phyloP scores from a whole-genome alignment of 345 rosid species.

The Triadica sebifera region DNA sequence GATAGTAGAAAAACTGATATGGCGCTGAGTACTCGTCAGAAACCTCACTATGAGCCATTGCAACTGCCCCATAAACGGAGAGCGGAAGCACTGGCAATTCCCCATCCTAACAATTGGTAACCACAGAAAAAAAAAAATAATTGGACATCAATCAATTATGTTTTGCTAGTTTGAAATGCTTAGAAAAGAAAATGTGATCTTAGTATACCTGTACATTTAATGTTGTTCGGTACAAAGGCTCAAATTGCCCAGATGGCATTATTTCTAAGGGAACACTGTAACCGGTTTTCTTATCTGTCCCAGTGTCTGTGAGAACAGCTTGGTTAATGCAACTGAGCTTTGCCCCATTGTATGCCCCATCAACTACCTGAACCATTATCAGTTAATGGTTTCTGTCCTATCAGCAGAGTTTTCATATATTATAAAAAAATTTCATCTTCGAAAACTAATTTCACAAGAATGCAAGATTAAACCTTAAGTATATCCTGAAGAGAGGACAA shows the following conservation, averaged over 20 bases:
- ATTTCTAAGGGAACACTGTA: constrained; percentile 77
- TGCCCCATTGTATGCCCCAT: constrained; percentile 79
- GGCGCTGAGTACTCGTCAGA: constrained; percentile 93
- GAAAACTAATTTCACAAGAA: not conserved
- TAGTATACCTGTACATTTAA: constrained; percentile 63
- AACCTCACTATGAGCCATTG: constrained; percentile 82
- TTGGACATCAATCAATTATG: not conserved
- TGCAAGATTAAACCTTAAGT: not conserved
- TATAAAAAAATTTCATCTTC: constrained; percentile 9
- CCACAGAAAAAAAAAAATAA: constrained; percentile 1
- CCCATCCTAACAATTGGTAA: constrained; percentile 57
- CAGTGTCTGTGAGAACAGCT: constrained; percentile 64
- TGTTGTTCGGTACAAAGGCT: constrained; percentile 80
- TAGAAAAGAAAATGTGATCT: not conserved
- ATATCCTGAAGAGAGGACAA: not conserved
- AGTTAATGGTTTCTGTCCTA: not conserved
- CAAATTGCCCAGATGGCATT: constrained; percentile 91
- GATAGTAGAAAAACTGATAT: constrained; percentile 82
- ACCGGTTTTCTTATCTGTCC: constrained; percentile 47
- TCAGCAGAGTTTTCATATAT: not conserved
- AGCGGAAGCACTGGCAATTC: constrained; percentile 87
- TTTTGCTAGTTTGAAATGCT: not conserved
- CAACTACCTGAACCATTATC: constrained; percentile 50
- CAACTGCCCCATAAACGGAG: constrained; percentile 84
- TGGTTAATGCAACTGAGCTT: constrained; percentile 61